These are phyloP conservation scores for Umbelopsis sp. DNA, from an alignment of 192 early-diverging fungal genomes.

Conservation along the genomic window DNA sequence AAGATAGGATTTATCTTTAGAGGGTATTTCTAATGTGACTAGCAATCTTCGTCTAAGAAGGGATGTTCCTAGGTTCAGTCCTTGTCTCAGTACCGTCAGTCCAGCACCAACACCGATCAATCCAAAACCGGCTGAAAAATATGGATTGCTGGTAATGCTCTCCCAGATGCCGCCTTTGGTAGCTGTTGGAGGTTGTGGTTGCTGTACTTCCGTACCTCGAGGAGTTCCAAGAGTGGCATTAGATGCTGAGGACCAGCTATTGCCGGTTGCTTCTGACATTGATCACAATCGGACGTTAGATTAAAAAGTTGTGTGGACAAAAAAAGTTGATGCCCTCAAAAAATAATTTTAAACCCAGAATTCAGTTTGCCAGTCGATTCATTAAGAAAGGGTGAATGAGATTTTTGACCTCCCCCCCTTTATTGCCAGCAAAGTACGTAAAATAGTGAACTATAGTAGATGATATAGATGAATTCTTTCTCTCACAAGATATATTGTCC, in stretches of 20 bases:
- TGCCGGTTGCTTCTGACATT: slow-evolving; percentile 12
- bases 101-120: slow-evolving; percentile 87
- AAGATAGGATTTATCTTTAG: slow-evolving; percentile 89
- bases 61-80: slow-evolving; percentile 65
- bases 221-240: no score
- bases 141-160: slow-evolving; percentile 71
- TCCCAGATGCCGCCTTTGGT: slow-evolving; percentile 25
- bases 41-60: slow-evolving; percentile 77
- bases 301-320: not conserved
- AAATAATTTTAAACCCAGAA: not conserved
- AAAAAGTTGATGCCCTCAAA: not conserved
- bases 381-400: not conserved
- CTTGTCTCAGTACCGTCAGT: slow-evolving; percentile 76
- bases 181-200: not conserved
- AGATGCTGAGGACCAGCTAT: not conserved
- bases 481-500: no score
- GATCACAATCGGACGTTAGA: not conserved
- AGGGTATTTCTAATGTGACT: slow-evolving; percentile 92
- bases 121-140: slow-evolving; percentile 94
- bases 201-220: not conserved
- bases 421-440: no score
- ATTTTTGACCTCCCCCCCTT: no score
- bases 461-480: no score
- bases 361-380: not conserved
- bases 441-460: no score